These are phyloP conservation scores for Serendipita sp. DNA, from an alignment of 768 basidiomycete species.

Conservation along the genomic window DNA sequence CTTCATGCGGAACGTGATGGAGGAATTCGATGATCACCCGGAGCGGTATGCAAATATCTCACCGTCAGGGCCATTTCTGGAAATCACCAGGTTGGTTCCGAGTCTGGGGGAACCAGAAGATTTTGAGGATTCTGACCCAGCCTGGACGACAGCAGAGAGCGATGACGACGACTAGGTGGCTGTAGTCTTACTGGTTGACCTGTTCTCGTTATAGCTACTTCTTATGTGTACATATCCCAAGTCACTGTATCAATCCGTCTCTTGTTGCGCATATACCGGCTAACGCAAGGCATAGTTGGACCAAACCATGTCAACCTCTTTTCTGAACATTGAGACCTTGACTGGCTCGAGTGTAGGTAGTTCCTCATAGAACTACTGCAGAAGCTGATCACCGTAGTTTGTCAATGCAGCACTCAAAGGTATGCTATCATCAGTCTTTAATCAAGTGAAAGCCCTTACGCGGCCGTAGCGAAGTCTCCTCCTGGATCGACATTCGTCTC, in stretches of 20 bases:
- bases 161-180: no score
- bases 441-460: no score
- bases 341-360: not conserved
- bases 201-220: no score
- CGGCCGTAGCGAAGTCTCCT: not conserved
- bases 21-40: not conserved
- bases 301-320: no score
- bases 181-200: no score
- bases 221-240: no score
- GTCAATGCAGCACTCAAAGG: not conserved
- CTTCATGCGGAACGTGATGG: not conserved
- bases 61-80: not conserved
- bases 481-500: slow-evolving; percentile 14
- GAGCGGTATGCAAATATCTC: not conserved
- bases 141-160: no score
- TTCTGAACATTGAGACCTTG: not conserved
- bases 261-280: no score
- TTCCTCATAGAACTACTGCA: not conserved
- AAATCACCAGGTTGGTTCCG: not conserved
- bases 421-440: not conserved
- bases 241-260: no score
- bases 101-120: not conserved
- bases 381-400: not conserved
- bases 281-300: no score
- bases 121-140: not conserved